Conservation (phyloP, 306 rosid genomes). For the Luffa aegyptiaca region DNA sequence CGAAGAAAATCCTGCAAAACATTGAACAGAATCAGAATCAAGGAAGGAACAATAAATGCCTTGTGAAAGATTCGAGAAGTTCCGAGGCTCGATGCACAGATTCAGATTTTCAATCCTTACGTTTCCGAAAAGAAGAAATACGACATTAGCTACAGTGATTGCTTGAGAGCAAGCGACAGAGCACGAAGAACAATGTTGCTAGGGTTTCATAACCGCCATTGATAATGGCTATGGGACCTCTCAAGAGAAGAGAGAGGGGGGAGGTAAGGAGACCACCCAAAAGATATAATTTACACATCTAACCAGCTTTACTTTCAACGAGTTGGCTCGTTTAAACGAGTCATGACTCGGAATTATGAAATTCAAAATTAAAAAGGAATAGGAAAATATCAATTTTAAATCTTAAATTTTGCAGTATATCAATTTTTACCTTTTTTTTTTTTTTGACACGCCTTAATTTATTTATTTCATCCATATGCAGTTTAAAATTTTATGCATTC, state of each 20-base stretch:
- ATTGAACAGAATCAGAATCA: neutral
- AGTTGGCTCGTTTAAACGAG: neutral
- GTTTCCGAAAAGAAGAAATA: neutral
- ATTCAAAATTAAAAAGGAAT: neutral
- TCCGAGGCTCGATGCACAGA: neutral
- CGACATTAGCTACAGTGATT: neutral
- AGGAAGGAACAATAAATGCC: neutral
- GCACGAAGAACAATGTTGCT: constrained; percentile 1
- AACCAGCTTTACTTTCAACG: constrained; percentile 2
- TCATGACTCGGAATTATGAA: neutral
- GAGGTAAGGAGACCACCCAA: constrained; percentile 9
- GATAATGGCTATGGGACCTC: constrained; percentile 1
- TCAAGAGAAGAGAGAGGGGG: constrained; percentile 12
- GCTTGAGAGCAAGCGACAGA: neutral
- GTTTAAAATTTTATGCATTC: too few relatives aligned
- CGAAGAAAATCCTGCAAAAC: constrained; percentile 22
- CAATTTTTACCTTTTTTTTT: too few relatives aligned
- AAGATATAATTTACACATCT: constrained; percentile 12
- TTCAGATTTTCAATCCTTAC: constrained; percentile 1
- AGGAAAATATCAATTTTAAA: too few relatives aligned
- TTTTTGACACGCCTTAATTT: too few relatives aligned
- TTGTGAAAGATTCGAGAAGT: neutral
- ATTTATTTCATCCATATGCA: too few relatives aligned
- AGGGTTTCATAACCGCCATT: constrained; percentile 27
- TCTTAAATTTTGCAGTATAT: too few relatives aligned